Conservation (phyloP, 2,329 filamentous ascomycete species). For the Pseudogymnoascus sp. region DNA sequence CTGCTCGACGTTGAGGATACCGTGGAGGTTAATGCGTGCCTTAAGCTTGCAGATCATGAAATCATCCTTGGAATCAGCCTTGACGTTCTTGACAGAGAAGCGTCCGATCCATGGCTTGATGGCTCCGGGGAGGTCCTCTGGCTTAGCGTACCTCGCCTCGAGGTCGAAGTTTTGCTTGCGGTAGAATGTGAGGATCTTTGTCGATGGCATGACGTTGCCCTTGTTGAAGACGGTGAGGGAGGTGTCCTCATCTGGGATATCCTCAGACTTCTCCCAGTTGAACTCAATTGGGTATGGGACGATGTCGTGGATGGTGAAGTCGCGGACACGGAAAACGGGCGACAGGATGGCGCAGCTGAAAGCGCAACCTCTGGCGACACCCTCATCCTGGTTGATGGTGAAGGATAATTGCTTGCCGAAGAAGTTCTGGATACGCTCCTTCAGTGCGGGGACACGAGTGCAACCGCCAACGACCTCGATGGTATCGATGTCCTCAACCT, state of each 20-base stretch:
- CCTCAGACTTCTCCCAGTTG: conserved; percentile 95
- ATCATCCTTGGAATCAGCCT: conserved; percentile 85
- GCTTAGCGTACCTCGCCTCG: conserved; percentile 86
- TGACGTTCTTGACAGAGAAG: conserved; percentile 96
- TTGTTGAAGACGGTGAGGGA: conserved; percentile 95
- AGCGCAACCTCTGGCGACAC: conserved; percentile 86
- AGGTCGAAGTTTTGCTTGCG: conserved; percentile 95
- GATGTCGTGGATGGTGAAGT: conserved; percentile 96
- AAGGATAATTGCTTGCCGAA: conserved; percentile 90
- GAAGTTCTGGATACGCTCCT: conserved; percentile 80
- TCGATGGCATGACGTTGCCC: conserved; percentile 93
- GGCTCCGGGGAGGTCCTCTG: conserved; percentile 80
- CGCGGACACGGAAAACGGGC: conserved; percentile 94
- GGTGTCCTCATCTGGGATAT: conserved; percentile 97
- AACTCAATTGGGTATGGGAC: conserved; percentile 98
- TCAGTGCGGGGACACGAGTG: conserved; percentile 86
- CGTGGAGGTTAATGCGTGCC: conserved; percentile 92
- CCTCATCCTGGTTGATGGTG: conserved; percentile 97
- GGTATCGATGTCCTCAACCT: conserved; percentile 81
- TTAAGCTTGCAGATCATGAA: conserved; percentile 99
- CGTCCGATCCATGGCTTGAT: conserved; percentile 90
- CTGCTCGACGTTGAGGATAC: conserved; percentile 89
- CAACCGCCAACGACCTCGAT: conserved; percentile 92
- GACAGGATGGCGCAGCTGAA: conserved; percentile 98
- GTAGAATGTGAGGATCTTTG: conserved; percentile 99